A percentile compares a stretch with the other conserved stretches of the same genome.
These are phyloP conservation scores for Murraya paniculata DNA, from an alignment of 345 rosid species.

Conservation along the genomic window DNA sequence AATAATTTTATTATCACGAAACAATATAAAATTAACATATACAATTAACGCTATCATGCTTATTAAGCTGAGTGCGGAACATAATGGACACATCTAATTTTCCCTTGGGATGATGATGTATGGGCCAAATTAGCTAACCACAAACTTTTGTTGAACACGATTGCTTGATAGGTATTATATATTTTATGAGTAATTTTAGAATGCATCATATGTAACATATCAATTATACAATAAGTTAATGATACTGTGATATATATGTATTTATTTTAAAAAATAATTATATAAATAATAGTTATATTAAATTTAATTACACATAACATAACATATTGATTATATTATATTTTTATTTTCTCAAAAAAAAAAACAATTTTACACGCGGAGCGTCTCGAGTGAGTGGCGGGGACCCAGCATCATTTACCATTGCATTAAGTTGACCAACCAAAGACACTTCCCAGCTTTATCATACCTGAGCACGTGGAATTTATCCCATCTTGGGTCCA, in stretches of 20 bases:
- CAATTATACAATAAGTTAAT: too few species aligned
- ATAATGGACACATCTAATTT: background rate
- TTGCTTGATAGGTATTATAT: background rate
- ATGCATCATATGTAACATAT: too few species aligned
- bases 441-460: conserved; percentile 6
- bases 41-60: background rate
- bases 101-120: background rate
- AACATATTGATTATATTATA: too few species aligned
- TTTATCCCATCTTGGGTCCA: conserved; percentile 12
- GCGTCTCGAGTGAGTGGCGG: background rate
- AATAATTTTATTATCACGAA: background rate
- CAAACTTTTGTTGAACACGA: background rate
- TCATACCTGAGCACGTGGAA: conserved; percentile 6
- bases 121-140: background rate
- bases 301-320: too few species aligned
- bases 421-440: background rate
- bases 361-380: background rate
- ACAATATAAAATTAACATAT: too few species aligned
- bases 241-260: too few species aligned
- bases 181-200: background rate
- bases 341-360: too few species aligned
- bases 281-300: too few species aligned
- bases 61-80: background rate
- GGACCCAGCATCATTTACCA: conserved; percentile 6
- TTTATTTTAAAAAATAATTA: too few species aligned